Evolutionary conservation across 805 yeast genomes (phyloP).

Genomic region (Wickerhamomyces mucosus): DNA sequence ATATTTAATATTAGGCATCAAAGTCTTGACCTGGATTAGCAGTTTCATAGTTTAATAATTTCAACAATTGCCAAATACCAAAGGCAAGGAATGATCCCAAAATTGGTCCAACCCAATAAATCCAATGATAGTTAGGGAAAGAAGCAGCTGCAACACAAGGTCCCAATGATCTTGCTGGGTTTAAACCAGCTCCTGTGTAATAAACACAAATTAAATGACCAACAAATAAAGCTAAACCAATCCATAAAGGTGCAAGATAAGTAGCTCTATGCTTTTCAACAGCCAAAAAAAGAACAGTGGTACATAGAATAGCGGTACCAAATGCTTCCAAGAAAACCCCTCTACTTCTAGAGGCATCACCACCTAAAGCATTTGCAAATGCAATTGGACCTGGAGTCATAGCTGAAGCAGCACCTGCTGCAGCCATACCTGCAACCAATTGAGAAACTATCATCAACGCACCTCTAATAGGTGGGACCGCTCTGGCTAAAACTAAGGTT

Average conservation of each 20-base stretch:
- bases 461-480: slow-evolving; percentile 66
- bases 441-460: slow-evolving; percentile 56
- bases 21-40: slow-evolving; percentile 64
- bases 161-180: slow-evolving; percentile 87
- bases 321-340: slow-evolving; percentile 79
- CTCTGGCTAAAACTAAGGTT: slow-evolving; percentile 61
- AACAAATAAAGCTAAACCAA: slow-evolving; percentile 74
- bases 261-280: slow-evolving; percentile 75
- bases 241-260: slow-evolving; percentile 70
- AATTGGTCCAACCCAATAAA: slow-evolving; percentile 86
- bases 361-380: slow-evolving; percentile 65
- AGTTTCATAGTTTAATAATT: slow-evolving; percentile 56
- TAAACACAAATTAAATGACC: slow-evolving; percentile 75
- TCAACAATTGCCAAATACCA: slow-evolving; percentile 58
- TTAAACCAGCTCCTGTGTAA: slow-evolving; percentile 86
- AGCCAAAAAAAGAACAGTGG: slow-evolving; percentile 73
- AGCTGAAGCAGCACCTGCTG: slow-evolving; percentile 81
- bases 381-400: slow-evolving; percentile 75
- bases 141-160: slow-evolving; percentile 63
- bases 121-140: slow-evolving; percentile 84
- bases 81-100: slow-evolving; percentile 62
- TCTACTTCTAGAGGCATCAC: slow-evolving; percentile 60
- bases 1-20: slow-evolving; percentile 29
- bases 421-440: slow-evolving; percentile 81
- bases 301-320: slow-evolving; percentile 63